These are phyloP conservation scores for Trapa incisa DNA, from an alignment of 345 rosid genomes.

Conservation along the genomic window DNA sequence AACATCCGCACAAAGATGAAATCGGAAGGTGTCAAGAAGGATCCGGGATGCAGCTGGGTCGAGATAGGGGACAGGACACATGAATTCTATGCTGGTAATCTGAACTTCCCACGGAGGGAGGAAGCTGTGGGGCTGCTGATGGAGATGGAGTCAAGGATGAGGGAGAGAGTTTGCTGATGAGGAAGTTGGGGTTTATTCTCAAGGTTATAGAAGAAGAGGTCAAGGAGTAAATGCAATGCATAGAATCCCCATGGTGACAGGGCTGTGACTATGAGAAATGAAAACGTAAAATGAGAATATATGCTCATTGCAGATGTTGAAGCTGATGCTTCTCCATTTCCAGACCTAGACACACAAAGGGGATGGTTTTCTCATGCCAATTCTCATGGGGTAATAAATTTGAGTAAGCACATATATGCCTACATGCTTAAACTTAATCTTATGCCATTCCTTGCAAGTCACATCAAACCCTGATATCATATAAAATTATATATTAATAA, in stretches of 20 bases:
- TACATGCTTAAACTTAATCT: too few species aligned
- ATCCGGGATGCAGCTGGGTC: conserved; percentile 76
- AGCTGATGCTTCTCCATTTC: not conserved
- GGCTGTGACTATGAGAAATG: not conserved
- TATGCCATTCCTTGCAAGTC: too few species aligned
- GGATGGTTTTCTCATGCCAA: too few species aligned
- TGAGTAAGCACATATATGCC: too few species aligned
- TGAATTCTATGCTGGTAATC: conserved; percentile 47
- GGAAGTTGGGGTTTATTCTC: conserved; percentile 30
- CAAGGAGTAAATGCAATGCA: conserved; percentile 30
- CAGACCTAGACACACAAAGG: too few species aligned
- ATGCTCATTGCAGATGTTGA: not conserved
- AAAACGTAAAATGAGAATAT: not conserved
- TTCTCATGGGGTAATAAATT: too few species aligned
- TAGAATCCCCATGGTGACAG: not conserved
- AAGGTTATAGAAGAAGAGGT: conserved; percentile 58
- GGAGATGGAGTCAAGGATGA: conserved; percentile 47
- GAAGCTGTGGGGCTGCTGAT: conserved; percentile 34
- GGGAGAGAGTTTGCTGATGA: conserved; percentile 38
- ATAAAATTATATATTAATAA: too few species aligned
- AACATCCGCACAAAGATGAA: conserved; percentile 53
- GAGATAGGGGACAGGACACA: conserved; percentile 38
- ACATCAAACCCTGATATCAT: too few species aligned
- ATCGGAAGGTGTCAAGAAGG: conserved; percentile 42
- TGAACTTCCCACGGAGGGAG: conserved; percentile 23